Conservation (phyloP, 1,139 yeast species). For the Wickerhamomyces sp. region DNA sequence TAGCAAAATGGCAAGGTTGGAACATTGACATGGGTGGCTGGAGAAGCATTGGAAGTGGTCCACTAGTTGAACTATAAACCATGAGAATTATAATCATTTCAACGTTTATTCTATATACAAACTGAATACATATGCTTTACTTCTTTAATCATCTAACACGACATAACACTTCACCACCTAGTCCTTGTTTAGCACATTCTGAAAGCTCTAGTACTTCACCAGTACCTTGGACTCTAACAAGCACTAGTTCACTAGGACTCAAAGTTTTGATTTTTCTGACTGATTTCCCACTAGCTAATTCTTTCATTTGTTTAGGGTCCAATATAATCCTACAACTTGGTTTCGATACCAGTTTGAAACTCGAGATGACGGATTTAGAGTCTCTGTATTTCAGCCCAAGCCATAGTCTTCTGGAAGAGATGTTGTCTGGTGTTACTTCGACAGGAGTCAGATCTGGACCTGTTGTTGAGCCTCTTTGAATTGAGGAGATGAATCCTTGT, state of each 20-base stretch:
- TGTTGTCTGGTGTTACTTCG: slow-evolving; percentile 85
- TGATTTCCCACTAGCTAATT: slow-evolving; percentile 70
- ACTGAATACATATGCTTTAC: background rate
- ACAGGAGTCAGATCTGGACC: slow-evolving; percentile 79
- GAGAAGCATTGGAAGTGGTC: slow-evolving; percentile 65
- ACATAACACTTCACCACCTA: slow-evolving; percentile 77
- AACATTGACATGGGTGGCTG: slow-evolving; percentile 81
- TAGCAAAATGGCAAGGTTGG: slow-evolving; percentile 77
- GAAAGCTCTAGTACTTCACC: slow-evolving; percentile 66
- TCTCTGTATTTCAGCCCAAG: slow-evolving; percentile 84
- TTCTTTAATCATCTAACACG: slow-evolving; percentile 51
- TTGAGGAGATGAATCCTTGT: slow-evolving; percentile 82
- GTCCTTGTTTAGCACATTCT: slow-evolving; percentile 75
- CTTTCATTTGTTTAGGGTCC: slow-evolving; percentile 58
- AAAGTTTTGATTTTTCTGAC: slow-evolving; percentile 76
- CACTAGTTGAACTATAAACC: slow-evolving; percentile 42
- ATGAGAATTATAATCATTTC: background rate
- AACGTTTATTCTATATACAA: slow-evolving; percentile 2
- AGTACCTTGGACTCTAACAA: slow-evolving; percentile 46
- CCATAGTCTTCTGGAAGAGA: slow-evolving; percentile 87
- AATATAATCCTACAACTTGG: slow-evolving; percentile 78
- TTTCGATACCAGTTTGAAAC: slow-evolving; percentile 71
- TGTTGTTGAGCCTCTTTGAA: slow-evolving; percentile 82
- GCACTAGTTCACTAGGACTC: slow-evolving; percentile 86
- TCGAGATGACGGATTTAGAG: slow-evolving; percentile 69